Percentiles rank a stretch among this genome's conserved stretches.
Conservation (phyloP, 1,139 yeast species). For the Arxiozyma slooffiae region DNA sequence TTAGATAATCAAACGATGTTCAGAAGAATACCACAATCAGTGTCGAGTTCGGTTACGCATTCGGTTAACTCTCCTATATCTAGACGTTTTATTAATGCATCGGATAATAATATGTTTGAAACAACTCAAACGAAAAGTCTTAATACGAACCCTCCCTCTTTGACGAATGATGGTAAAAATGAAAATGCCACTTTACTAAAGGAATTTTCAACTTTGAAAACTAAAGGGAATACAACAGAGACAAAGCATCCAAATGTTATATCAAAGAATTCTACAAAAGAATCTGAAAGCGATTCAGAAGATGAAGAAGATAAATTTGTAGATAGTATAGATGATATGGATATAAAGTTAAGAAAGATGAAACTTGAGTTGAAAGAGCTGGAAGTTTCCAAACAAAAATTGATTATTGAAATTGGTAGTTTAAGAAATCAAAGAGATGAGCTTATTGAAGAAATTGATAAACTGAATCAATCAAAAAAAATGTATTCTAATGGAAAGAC, state of each 20-base stretch:
- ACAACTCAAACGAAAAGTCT: not conserved
- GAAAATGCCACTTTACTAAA: not conserved
- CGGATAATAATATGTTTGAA: constrained; percentile 1
- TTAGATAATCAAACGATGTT: constrained; percentile 6
- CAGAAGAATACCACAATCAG: constrained; percentile 2
- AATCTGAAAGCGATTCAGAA: not conserved
- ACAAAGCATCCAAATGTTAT: not conserved
- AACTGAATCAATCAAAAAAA: constrained; percentile 10
- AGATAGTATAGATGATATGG: constrained; percentile 9
- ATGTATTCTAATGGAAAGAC: not conserved
- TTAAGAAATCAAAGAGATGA: constrained; percentile 25
- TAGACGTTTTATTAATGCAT: not conserved
- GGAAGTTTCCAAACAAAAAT: constrained; percentile 20
- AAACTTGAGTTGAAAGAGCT: constrained; percentile 30
- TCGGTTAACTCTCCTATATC: no score
- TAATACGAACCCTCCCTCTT: not conserved
- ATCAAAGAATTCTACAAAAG: not conserved
- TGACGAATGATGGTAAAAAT: not conserved
- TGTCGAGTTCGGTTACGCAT: no score
- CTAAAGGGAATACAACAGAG: not conserved
- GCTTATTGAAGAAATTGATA: constrained; percentile 30
- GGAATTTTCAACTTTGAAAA: constrained; percentile 4
- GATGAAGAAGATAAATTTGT: not conserved
- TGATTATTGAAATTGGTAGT: constrained; percentile 20
- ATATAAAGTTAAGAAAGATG: constrained; percentile 29